phyloP scores from a whole-genome alignment of 257 asterid genomes.

The Capsicum pubescens region DNA sequence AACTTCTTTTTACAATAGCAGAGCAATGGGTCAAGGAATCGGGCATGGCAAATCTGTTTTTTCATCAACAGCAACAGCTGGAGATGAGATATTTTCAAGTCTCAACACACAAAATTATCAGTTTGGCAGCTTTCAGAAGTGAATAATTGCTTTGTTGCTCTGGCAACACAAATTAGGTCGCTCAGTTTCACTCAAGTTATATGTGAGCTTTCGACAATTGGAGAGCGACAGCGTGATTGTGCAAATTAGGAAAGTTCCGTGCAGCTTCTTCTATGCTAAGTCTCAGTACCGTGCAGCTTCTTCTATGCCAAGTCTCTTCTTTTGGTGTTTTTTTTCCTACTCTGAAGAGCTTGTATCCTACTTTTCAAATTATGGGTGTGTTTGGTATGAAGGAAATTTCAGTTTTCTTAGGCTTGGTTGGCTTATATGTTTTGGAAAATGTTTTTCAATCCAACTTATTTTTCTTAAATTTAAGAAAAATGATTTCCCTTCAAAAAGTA shows the following conservation, averaged over 20 bases:
- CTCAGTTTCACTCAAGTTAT: background rate
- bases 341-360: slow-evolving; percentile 12
- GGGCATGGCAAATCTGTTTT: slow-evolving; percentile 59
- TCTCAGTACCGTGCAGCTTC: background rate
- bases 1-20: slow-evolving; percentile 63
- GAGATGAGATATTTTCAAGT: slow-evolving; percentile 72
- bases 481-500: too few relatives aligned
- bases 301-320: background rate
- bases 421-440: too few relatives aligned
- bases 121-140: slow-evolving; percentile 73
- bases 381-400: too few relatives aligned
- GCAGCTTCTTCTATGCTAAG: slow-evolving; percentile 10
- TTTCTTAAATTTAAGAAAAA: too few relatives aligned
- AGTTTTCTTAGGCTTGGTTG: too few relatives aligned
- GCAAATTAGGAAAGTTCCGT: background rate
- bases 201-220: slow-evolving; percentile 22
- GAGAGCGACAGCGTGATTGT: background rate
- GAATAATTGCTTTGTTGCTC: slow-evolving; percentile 30
- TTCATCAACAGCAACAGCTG: slow-evolving; percentile 45
- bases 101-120: slow-evolving; percentile 64
- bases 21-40: slow-evolving; percentile 69
- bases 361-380: background rate
- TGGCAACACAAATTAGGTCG: background rate
- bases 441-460: too few relatives aligned
- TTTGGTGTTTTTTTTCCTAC: background rate